These are phyloP conservation scores for Termitomyces bulborhizus DNA, from an alignment of 768 basidiomycete genomes.

Conservation along the genomic window DNA sequence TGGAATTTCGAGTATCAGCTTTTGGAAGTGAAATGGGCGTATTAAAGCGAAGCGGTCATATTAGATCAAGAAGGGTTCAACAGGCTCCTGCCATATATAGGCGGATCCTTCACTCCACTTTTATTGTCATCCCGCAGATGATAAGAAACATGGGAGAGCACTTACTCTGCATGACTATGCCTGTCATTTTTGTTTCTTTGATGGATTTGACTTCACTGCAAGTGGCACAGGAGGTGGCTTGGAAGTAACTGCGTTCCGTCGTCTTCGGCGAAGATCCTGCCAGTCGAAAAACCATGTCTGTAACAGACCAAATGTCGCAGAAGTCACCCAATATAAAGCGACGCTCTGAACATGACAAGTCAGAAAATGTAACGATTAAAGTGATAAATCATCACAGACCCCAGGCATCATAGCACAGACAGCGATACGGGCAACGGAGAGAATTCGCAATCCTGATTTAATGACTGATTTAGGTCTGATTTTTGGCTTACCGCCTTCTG, in stretches of 20 bases:
- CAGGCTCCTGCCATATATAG: conserved; percentile 38
- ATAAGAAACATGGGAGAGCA: neutral
- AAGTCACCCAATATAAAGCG: conserved; percentile 72
- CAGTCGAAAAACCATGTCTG: conserved; percentile 74
- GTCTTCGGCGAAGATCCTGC: conserved; percentile 41
- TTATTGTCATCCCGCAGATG: conserved; percentile 57
- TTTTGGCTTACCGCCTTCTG: conserved; percentile 37
- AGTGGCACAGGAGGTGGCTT: conserved; percentile 2
- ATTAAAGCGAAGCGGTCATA: conserved; percentile 49
- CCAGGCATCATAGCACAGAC: conserved; percentile 67
- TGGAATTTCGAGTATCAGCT: neutral
- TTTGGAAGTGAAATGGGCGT: neutral
- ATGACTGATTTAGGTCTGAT: conserved; percentile 40
- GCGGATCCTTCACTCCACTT: conserved; percentile 71
- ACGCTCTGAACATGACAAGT: conserved; percentile 42
- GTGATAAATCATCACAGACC: conserved; percentile 32
- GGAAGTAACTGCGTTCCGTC: conserved; percentile 8
- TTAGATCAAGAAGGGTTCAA: conserved; percentile 86
- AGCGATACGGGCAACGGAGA: conserved; percentile 63
- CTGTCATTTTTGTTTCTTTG: conserved; percentile 8
- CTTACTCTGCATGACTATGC: conserved; percentile 15
- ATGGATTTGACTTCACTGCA: neutral
- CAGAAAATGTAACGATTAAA: neutral
- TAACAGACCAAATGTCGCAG: conserved; percentile 64
- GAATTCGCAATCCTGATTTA: conserved; percentile 46